These are phyloP conservation scores for Monilinia polystroma DNA, from an alignment of 2,329 filamentous ascomycete genomes.

Conservation along the genomic window DNA sequence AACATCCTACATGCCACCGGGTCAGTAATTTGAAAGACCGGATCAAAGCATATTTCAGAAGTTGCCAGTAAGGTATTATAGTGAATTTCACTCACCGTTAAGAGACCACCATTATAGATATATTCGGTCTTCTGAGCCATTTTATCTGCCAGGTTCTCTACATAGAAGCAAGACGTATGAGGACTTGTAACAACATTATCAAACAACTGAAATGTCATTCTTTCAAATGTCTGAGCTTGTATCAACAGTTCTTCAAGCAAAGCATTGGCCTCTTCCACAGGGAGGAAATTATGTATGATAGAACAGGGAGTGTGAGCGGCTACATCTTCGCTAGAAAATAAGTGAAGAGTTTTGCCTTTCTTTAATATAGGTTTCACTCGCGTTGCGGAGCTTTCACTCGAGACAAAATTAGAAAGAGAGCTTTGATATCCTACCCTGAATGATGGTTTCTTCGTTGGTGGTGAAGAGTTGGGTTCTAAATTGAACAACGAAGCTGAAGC, in stretches of 20 bases:
- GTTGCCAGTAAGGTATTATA: background rate
- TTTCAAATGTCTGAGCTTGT: slow-evolving; percentile 70
- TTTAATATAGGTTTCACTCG: slow-evolving; percentile 59
- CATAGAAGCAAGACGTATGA: slow-evolving; percentile 81
- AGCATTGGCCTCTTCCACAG: slow-evolving; percentile 65
- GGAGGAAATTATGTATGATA: slow-evolving; percentile 88
- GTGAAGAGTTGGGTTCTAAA: slow-evolving; percentile 20
- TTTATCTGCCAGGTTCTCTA: slow-evolving; percentile 70
- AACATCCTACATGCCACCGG: slow-evolving; percentile 56
- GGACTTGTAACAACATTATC: slow-evolving; percentile 82
- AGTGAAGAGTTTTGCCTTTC: slow-evolving; percentile 78
- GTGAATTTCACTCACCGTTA: slow-evolving; percentile 53
- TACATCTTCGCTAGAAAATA: slow-evolving; percentile 80
- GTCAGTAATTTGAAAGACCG: slow-evolving; percentile 17
- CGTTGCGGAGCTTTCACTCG: slow-evolving; percentile 38
- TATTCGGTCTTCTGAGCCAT: slow-evolving; percentile 74
- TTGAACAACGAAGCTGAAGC: slow-evolving; percentile 58
- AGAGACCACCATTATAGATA: slow-evolving; percentile 75
- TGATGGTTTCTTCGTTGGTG: slow-evolving; percentile 36
- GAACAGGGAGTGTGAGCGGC: slow-evolving; percentile 84
- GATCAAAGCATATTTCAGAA: background rate
- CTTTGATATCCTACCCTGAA: slow-evolving; percentile 55
- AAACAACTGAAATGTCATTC: slow-evolving; percentile 79
- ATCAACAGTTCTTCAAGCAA: slow-evolving; percentile 73
- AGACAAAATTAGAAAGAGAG: slow-evolving; percentile 56